These are phyloP conservation scores for Nasturtium officinale DNA, from an alignment of 345 rosid genomes.

Conservation along the genomic window DNA sequence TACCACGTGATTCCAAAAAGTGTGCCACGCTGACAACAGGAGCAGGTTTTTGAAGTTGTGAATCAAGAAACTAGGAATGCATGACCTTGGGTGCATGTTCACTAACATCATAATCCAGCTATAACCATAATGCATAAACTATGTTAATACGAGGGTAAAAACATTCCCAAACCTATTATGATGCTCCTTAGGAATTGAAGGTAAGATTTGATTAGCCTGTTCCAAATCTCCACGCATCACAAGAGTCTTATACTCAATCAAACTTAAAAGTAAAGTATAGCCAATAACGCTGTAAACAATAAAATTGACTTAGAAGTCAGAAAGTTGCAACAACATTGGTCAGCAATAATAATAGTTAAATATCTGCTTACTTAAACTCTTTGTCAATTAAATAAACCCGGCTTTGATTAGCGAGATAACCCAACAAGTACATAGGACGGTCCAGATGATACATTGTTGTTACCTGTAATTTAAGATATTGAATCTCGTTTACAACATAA, in stretches of 20 bases:
- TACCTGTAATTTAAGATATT: conserved; percentile 52
- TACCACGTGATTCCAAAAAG: conserved; percentile 89
- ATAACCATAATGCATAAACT: not conserved
- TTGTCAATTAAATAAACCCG: conserved; percentile 95
- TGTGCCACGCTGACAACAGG: conserved; percentile 69
- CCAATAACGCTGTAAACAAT: conserved; percentile 63
- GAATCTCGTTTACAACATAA: conserved; percentile 9
- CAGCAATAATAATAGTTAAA: conserved; percentile 10
- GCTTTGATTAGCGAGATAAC: conserved; percentile 92
- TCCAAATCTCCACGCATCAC: conserved; percentile 90
- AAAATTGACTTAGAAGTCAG: conserved; percentile 20
- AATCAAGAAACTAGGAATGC: conserved; percentile 11
- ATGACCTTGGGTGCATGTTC: conserved; percentile 15
- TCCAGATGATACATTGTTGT: conserved; percentile 99
- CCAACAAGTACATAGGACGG: conserved; percentile 98
- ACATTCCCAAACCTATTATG: conserved; percentile 64
- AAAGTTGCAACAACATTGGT: conserved; percentile 16
- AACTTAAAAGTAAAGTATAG: conserved; percentile 79
- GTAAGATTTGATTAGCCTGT: conserved; percentile 71
- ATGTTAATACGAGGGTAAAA: not conserved
- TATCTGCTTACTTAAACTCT: conserved; percentile 81
- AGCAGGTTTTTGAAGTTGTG: conserved; percentile 29
- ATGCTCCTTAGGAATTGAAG: conserved; percentile 81
- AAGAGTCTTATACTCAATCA: conserved; percentile 89
- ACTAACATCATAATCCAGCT: conserved; percentile 20